A percentile compares a stretch with the other conserved stretches of the same genome.
phyloP scores from a whole-genome alignment of 805 yeast species.

The Wickerhamomyces chambardii region DNA sequence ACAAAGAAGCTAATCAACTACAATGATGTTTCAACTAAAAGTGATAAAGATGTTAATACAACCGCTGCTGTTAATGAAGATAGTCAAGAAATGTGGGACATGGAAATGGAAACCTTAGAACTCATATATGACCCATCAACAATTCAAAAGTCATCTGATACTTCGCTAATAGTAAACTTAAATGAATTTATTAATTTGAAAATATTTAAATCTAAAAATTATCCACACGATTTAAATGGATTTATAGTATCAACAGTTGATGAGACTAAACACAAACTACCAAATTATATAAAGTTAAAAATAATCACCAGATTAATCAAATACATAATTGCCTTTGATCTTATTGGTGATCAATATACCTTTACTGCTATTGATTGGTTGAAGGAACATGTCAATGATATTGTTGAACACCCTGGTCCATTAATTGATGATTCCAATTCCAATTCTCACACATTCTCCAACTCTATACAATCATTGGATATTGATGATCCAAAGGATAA shows the following conservation, averaged over 20 bases:
- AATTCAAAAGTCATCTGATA: constrained; percentile 18
- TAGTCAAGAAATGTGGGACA: constrained; percentile 47
- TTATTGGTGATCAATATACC: constrained; percentile 65
- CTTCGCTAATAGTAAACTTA: constrained; percentile 8
- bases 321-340: constrained; percentile 29
- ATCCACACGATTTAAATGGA: constrained; percentile 69
- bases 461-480: too few species aligned
- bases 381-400: constrained; percentile 44
- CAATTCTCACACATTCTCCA: too few species aligned
- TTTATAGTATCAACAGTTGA: constrained; percentile 39
- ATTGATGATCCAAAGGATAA: constrained; percentile 1
- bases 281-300: constrained; percentile 62
- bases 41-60: too few species aligned
- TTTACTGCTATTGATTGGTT: constrained; percentile 73
- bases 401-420: constrained; percentile 72
- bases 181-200: constrained; percentile 20
- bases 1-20: constrained; percentile 28
- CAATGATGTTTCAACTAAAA: neutral
- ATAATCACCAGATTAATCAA: constrained; percentile 37
- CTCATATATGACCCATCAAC: constrained; percentile 39
- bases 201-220: constrained; percentile 37
- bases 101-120: constrained; percentile 62
- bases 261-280: constrained; percentile 37
- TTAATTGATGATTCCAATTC: constrained; percentile 22
- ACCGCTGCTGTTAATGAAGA: too few species aligned